Conservation (phyloP, 305 asterid species). For the Nicotiana rustica region DNA sequence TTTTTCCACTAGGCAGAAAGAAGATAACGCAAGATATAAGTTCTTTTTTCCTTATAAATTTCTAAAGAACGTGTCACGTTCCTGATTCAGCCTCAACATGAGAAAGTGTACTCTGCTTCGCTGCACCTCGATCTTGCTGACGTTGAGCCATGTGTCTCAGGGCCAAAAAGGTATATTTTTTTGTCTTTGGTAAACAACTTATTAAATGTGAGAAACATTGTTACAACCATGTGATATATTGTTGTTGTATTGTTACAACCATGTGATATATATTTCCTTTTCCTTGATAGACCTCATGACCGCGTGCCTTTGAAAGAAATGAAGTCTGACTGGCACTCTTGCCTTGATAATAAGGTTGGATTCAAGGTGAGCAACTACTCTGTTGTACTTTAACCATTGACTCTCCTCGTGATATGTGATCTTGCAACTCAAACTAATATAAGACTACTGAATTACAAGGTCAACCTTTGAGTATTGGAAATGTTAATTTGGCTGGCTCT, state of each 20-base stretch:
- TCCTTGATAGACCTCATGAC: slow-evolving; percentile 86
- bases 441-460: slow-evolving; percentile 19
- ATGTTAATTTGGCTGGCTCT: slow-evolving; percentile 24
- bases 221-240: slow-evolving; percentile 18
- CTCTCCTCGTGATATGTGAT: neutral
- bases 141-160: slow-evolving; percentile 91
- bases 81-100: slow-evolving; percentile 81
- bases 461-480: slow-evolving; percentile 18
- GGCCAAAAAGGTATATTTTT: slow-evolving; percentile 80
- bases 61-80: slow-evolving; percentile 30
- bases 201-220: slow-evolving; percentile 23
- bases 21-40: neutral
- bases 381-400: slow-evolving; percentile 9
- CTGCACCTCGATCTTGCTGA: slow-evolving; percentile 69
- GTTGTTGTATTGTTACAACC: neutral
- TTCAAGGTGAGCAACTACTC: slow-evolving; percentile 75
- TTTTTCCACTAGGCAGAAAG: neutral
- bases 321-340: slow-evolving; percentile 97
- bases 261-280: slow-evolving; percentile 27
- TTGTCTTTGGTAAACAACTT: slow-evolving; percentile 13
- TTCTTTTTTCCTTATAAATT: neutral
- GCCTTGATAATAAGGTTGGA: slow-evolving; percentile 94
- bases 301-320: slow-evolving; percentile 88
- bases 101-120: slow-evolving; percentile 77
- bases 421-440: slow-evolving; percentile 24